Conservation (phyloP, 23 red algal species). For the Gracilariopsis chorda region DNA sequence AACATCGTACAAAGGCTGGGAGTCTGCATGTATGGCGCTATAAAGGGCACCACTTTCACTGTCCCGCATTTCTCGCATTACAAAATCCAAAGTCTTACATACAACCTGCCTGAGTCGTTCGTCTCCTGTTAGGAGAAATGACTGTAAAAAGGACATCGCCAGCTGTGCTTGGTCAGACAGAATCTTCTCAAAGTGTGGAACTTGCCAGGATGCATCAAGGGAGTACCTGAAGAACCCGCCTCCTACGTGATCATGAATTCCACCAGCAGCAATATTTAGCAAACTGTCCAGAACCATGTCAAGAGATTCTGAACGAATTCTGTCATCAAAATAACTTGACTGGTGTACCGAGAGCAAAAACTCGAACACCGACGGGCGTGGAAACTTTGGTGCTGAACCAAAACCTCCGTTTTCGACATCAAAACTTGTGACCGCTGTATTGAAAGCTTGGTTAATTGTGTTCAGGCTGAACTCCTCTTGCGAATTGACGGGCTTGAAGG, state of each 20-base stretch:
- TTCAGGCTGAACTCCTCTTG: background rate
- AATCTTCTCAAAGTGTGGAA: slow-evolving; percentile 93
- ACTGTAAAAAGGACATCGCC: slow-evolving; percentile 50
- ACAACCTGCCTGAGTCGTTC: slow-evolving; percentile 15
- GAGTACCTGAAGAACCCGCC: slow-evolving; percentile 82
- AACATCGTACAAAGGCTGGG: slow-evolving; percentile 40
- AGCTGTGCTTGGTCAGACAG: slow-evolving; percentile 81
- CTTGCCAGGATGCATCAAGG: slow-evolving; percentile 72
- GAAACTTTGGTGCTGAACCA: slow-evolving; percentile 86
- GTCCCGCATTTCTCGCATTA: slow-evolving; percentile 63
- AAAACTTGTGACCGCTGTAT: slow-evolving; percentile 62
- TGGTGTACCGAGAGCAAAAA: slow-evolving; percentile 48
- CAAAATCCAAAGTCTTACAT: slow-evolving; percentile 66
- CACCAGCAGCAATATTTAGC: slow-evolving; percentile 63
- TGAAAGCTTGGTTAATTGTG: slow-evolving; percentile 32
- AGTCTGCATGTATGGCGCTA: slow-evolving; percentile 75
- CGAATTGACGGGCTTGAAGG: background rate
- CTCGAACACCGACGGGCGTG: slow-evolving; percentile 71
- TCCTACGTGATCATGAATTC: slow-evolving; percentile 78
- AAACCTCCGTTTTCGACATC: slow-evolving; percentile 81
- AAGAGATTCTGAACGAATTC: slow-evolving; percentile 20
- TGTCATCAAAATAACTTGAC: slow-evolving; percentile 8
- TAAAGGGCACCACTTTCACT: slow-evolving; percentile 54
- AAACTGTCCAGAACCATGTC: slow-evolving; percentile 79
- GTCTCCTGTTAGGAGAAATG: slow-evolving; percentile 52